Evolutionary conservation across 148 eudicot species (phyloP).

Genomic region (Polygonum maritimum): DNA sequence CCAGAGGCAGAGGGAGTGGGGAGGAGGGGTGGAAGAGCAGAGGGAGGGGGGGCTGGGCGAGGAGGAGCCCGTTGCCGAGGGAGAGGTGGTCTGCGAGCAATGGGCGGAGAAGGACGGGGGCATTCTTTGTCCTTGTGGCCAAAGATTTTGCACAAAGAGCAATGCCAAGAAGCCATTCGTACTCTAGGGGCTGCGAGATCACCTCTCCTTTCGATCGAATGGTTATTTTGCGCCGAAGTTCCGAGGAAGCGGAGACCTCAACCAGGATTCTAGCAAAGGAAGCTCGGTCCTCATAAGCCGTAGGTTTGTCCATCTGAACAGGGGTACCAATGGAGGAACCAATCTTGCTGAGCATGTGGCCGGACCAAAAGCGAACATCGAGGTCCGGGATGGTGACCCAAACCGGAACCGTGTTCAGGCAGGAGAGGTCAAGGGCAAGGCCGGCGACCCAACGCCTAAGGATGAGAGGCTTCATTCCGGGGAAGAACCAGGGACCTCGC

Average conservation of each 20-base stretch:
- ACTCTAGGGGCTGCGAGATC: neutral
- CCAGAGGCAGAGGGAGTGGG: too few relatives aligned
- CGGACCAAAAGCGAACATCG: neutral
- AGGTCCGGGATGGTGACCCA: neutral
- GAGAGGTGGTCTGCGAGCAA: too few relatives aligned
- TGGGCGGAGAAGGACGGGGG: too few relatives aligned
- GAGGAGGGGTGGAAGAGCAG: too few relatives aligned
- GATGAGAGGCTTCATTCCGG: neutral
- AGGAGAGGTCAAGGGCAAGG: neutral
- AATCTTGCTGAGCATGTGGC: too few relatives aligned
- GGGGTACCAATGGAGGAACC: neutral
- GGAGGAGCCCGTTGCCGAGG: too few relatives aligned
- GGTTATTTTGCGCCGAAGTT: neutral
- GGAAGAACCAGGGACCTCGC: neutral
- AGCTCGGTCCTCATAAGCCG: neutral
- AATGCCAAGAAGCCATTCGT: neutral
- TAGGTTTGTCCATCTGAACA: neutral
- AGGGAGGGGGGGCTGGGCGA: too few relatives aligned
- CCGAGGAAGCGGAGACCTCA: neutral
- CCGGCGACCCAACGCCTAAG: neutral
- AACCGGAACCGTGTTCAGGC: neutral
- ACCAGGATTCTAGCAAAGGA: neutral
- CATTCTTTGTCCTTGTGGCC: neutral
- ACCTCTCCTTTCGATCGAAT: neutral
- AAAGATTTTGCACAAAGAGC: neutral